Evolutionary conservation across 768 basidiomycete species (phyloP), one percentile per base, ranked within the genome.

Genomic region (Suillus decipiens): DNA sequence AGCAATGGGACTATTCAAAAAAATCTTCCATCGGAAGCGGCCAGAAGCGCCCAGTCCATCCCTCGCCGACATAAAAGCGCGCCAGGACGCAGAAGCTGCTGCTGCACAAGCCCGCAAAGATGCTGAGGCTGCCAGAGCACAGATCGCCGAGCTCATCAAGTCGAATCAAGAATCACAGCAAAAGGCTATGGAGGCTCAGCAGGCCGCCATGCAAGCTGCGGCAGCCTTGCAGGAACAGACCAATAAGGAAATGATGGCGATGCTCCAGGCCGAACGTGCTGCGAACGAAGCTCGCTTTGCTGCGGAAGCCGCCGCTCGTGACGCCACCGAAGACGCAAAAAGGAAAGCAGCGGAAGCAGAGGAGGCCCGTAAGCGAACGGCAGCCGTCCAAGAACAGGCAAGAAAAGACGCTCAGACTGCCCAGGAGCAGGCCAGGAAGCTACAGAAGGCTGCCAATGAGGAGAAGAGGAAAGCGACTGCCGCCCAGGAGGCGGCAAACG

Each of bases 391-490:
- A 43, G 59, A 64, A 2, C 62, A 64, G 9, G 71, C 68, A 5
- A 42, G 55, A 8, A 24, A 15, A 17, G 59, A 64, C 1, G 63
- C 63, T 0, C 50, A 53, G 31, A 57, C 50, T 11, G 71, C 71
- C 19, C 51, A 51, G 11, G 63, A 67, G 22, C 65, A 63, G 50
- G 36, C 37, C 0, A 60, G 48, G 5, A 62, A 37, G 15, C 33
- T 61, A 0, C 62, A 67, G 31, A n/a, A 39, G 50, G 65, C 42
- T 33, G 72, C 69, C 0, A 66, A 71, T 11, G 69, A 67, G 28
- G 69, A 73, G 28, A 66, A 70, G 15, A 62, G 41, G 19, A 60
- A 65, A 7, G 71, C 73, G 1, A 65, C 64, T 51, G 63, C 61
- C 1, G 66, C 61, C 0, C 72, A 54, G 51, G 66, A 61, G 1